Percentiles rank a stretch among this genome's conserved stretches.
Conservation (phyloP, 352 stramenopile genomes). For the Phytophthora lateralis region DNA sequence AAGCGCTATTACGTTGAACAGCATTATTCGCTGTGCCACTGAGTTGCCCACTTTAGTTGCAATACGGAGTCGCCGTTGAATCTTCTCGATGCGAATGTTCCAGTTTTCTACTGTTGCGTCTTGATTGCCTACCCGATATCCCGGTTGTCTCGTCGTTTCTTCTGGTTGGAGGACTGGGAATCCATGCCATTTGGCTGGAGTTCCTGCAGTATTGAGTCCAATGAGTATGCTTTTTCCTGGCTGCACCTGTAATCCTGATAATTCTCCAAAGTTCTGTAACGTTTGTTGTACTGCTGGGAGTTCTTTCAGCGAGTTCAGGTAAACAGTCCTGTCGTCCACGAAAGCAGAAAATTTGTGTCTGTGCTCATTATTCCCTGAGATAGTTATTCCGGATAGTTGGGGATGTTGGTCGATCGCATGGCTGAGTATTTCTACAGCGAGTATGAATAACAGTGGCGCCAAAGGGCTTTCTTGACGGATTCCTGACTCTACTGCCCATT, state of each 20-base stretch:
- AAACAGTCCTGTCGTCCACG: constrained; percentile 14
- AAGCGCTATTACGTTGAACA: constrained; percentile 10
- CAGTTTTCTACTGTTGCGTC: constrained; percentile 1
- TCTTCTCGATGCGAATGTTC: constrained; percentile 1
- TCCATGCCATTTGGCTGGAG: background rate
- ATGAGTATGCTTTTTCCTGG: constrained; percentile 7
- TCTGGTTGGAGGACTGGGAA: constrained; percentile 3
- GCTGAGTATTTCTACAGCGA: constrained; percentile 3
- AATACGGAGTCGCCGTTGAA: constrained; percentile 1
- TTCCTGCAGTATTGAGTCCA: background rate
- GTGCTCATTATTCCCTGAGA: background rate
- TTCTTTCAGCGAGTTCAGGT: background rate
- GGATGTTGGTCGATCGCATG: constrained; percentile 1
- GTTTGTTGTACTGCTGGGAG: background rate
- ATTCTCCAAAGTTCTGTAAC: background rate
- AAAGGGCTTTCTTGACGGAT: constrained; percentile 14
- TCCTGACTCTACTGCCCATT: constrained; percentile 1
- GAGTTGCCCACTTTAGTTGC: constrained; percentile 2
- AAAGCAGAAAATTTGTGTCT: constrained; percentile 3
- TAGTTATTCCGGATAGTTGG: background rate
- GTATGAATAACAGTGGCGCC: constrained; percentile 6
- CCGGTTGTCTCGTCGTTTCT: background rate
- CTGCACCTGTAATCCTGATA: constrained; percentile 9
- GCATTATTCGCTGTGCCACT: constrained; percentile 1
- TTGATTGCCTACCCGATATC: constrained; percentile 3